Evolutionary conservation across 192 early-diverging fungal genomes (phyloP), one percentile per base, ranked within the genome.

Genomic region (Phlyctochytrium planicorne): DNA sequence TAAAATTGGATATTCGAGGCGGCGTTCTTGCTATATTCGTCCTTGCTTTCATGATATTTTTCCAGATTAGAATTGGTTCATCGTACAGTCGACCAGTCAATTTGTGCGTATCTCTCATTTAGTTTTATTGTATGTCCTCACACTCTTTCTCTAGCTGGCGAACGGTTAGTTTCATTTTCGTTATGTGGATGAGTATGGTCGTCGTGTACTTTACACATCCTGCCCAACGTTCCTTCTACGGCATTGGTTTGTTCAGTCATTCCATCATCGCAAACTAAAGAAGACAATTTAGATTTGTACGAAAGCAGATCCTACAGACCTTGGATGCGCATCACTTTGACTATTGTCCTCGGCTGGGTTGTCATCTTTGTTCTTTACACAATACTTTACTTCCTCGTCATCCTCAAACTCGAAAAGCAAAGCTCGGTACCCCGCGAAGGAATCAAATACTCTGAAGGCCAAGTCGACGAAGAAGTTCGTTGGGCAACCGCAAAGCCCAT

Each of bases 191-290:
- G 72, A 65, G 66, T 59, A 47, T 68, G 16, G 62, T 68, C 60
- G 56, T 69, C 17, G 62, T 74, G 25, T 74, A 69, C 47, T 74
- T 64, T 33, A 74, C 72, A 1, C 66, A 69, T 47, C 72, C 72
- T 29, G 34, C 6, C 24, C 40, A 55, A 34, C 6, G 23, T 4
- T 56, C 52, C n/a, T 71, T 71, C 34, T 71, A 71, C 62, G 63
- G 61, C 30, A 32, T 69, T 24, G 40, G 10, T 24, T 31, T 6
- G 55, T 52, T 52, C 68, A 1, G n/a, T 32, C 14, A 17, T 66
- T 17, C n/a, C n/a, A n/a, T n/a, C n/a, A n/a, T n/a, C n/a, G n/a
- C n/a, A n/a, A n/a, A n/a, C n/a, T n/a, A n/a, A n/a, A n/a, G n/a
- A n/a, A n/a, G n/a, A n/a, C n/a, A n/a, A n/a, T n/a, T 47, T 20